A percentile compares a stretch with the other conserved stretches of the same genome.
phyloP scores from a whole-genome alignment of 2,329 filamentous ascomycete species.

The Didymella glomerata region DNA sequence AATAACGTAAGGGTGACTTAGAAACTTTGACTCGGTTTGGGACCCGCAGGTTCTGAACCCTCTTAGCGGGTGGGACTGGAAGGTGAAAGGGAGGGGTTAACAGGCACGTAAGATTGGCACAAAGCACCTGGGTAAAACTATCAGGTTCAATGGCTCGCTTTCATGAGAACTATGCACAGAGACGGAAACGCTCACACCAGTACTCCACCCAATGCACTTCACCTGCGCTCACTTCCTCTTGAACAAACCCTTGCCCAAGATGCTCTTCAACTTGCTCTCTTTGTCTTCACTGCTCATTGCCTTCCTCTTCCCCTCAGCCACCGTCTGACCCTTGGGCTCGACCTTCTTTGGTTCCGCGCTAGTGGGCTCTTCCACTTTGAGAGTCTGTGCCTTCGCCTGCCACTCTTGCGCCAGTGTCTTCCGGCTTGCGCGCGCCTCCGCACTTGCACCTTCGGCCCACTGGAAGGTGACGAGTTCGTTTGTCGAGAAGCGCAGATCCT shows the following conservation, averaged over 20 bases:
- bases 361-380: conserved; percentile 68
- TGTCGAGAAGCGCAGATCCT: conserved; percentile 73
- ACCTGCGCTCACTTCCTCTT: conserved; percentile 34
- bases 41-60: too few species aligned
- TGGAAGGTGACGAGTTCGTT: conserved; percentile 78
- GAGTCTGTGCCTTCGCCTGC: conserved; percentile 69
- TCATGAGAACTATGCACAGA: conserved; percentile 1
- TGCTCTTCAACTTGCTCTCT: conserved; percentile 52
- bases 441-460: conserved; percentile 73
- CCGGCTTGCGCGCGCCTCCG: conserved; percentile 60
- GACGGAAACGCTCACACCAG: neutral
- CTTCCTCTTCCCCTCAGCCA: conserved; percentile 46
- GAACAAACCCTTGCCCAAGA: conserved; percentile 49
- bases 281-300: conserved; percentile 47
- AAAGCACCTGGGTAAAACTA: neutral
- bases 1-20: too few species aligned
- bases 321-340: conserved; percentile 25
- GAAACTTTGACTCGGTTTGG: too few species aligned
- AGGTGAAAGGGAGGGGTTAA: too few species aligned
- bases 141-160: neutral
- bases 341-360: conserved; percentile 20
- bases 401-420: conserved; percentile 68
- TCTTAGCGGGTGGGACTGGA: too few species aligned
- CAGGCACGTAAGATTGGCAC: neutral
- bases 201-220: conserved; percentile 10